Conservation (phyloP, 495 filamentous ascomycete genomes). For the Penicillium canariense region DNA sequence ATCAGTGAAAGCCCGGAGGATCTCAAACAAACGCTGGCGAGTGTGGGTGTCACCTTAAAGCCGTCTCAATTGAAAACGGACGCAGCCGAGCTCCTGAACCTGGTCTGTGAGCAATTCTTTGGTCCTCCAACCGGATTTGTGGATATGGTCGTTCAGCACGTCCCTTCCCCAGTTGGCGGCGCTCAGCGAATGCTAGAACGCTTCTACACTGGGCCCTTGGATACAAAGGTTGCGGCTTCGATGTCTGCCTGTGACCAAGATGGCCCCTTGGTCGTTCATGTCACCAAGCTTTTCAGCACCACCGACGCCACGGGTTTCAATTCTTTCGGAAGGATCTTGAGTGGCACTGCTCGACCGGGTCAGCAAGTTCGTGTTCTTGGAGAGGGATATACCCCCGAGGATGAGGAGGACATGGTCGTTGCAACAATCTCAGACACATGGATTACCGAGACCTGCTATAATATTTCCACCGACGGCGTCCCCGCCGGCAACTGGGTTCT, state of each 20-base stretch:
- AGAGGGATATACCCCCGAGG: constrained; percentile 93
- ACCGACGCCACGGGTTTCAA: constrained; percentile 84
- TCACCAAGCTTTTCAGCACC: constrained; percentile 90
- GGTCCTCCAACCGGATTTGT: constrained; percentile 87
- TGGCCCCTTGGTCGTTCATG: constrained; percentile 83
- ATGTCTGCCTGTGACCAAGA: constrained; percentile 84
- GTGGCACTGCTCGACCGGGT: constrained; percentile 80
- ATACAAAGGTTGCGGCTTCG: constrained; percentile 75
- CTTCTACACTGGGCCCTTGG: constrained; percentile 94
- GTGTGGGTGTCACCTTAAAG: constrained; percentile 80
- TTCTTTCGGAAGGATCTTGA: constrained; percentile 89
- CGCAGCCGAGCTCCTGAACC: constrained; percentile 80
- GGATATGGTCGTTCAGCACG: constrained; percentile 89
- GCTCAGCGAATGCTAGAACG: constrained; percentile 71
- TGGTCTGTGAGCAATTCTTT: constrained; percentile 95
- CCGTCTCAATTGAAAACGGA: constrained; percentile 88
- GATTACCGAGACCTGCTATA: constrained; percentile 93
- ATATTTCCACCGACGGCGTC: constrained; percentile 83
- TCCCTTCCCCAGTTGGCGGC: constrained; percentile 83
- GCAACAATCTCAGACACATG: constrained; percentile 88
- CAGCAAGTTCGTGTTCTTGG: constrained; percentile 87
- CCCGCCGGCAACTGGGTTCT: constrained; percentile 96
- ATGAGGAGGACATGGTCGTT: constrained; percentile 94
- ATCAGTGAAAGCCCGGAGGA: constrained; percentile 89
- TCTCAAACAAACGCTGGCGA: constrained; percentile 73